Base-by-base conservation (phyloP, 2,329 filamentous ascomycete genomes). In the Elsinoe fawcettii region DNA sequence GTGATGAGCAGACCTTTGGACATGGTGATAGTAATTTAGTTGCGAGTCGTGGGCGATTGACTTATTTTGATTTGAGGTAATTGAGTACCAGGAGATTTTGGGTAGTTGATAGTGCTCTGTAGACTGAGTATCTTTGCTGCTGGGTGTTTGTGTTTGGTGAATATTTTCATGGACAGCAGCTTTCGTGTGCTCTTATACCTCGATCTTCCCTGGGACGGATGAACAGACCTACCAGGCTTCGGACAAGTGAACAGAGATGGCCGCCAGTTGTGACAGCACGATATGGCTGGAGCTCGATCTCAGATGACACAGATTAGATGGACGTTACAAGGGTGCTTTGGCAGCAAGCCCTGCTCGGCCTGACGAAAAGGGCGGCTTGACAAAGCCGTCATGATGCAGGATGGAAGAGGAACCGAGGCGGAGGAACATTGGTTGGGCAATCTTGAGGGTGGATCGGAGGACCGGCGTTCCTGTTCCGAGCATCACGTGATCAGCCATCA, bases 1-100 rank as follows among this genome's bases (percentile, higher is more conserved):
- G 73, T 74, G 46, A 77, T 67, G 55, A 77, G 68, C 18, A 76
- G 67, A 64, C 39, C 54, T 58, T 60, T 59, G 22, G 54, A 56
- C 54, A 56, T 56, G 3, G 0, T 76, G 77, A 6, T 80, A 84
- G 4, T 43, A 16, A n/a, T n/a, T n/a, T n/a, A n/a, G n/a, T n/a
- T n/a, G n/a, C n/a, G n/a, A n/a, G n/a, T n/a, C n/a, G 16, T 16
- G 20, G 9, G 37, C 22, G 18, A 5, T 43, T 43, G 39, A 9
- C 3, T 11, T 16, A n/a, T 39, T 5, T 39, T 23, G 39, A 22
- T 43, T 32, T n/a, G n/a, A n/a, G n/a, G n/a, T n/a, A n/a, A n/a
- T n/a, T n/a, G n/a, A n/a, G n/a, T n/a, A n/a, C n/a, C 27, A 30
- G 27, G 27, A 30, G 27, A 30, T 30, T n/a, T n/a, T n/a, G n/a